Evolutionary conservation across 805 yeast species (phyloP), one percentile per base, ranked within the genome.

Genomic region (Osmozyma mogii): DNA sequence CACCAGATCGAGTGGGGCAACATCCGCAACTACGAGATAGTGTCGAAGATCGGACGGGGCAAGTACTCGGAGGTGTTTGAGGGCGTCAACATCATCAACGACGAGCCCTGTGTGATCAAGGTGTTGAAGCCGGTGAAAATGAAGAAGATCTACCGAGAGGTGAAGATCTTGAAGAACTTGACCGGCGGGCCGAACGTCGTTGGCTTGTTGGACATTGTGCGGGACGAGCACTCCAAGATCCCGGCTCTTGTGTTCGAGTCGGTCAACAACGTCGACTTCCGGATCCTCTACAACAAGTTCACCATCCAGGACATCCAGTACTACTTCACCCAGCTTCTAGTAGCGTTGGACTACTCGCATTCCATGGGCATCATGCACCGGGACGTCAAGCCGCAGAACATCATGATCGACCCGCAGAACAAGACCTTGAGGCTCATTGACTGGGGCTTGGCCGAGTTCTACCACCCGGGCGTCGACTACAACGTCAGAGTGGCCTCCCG

Each of bases 341-440:
- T 72, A 44, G 96, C 96, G 9, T 65, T 88, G 43, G 95, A 88
- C 51, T 88, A 73, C 53, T 78, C 88, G 22, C 96, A 88, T 57
- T 83, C 95, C 9, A 82, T 82, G 85, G 96, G 96, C 14, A 84
- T 88, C 37, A 87, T 88, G 77, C 96, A 88, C 51, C 69, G 96
- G 52, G 96, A 88, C 56, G 95, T 88, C 32, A 88, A 88, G 56
- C 96, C 96, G 8, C 95, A 88, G 48, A 88, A 88, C 55, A 83
- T 88, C 40, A 88, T 88, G 95, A 88, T 88, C 43, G 96, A 88
- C 54, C 95, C 84, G 32, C 61, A 68, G 36, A 70, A 67, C 38
- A 75, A 61, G 54, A 75, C 72, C 47, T 60, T 88, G 43, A 71
- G 95, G 40, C 69, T 87, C 40, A 87, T 88, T 31, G 96, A 88